Percentiles rank a stretch among this genome's conserved stretches.
These are phyloP conservation scores for Suhomyces pyralidae DNA, from an alignment of 805 yeast genomes.

Conservation along the genomic window DNA sequence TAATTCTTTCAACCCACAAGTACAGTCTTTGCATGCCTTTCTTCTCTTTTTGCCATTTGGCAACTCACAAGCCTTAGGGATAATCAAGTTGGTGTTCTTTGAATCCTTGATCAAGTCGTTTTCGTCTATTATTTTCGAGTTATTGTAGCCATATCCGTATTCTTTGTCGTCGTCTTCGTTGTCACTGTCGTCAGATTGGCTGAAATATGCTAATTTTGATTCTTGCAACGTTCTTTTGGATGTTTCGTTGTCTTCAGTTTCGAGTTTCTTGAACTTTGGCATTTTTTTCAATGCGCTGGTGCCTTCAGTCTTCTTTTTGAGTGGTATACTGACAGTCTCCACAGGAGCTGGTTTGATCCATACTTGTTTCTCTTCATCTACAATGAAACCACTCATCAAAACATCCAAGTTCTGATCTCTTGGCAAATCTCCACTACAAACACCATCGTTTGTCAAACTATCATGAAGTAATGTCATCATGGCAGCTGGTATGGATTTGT, in stretches of 20 bases:
- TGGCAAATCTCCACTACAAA: slow-evolving; percentile 53
- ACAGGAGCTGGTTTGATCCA: slow-evolving; percentile 57
- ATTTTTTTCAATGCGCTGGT: slow-evolving; percentile 12
- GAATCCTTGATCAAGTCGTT: slow-evolving; percentile 36
- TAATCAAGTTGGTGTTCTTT: slow-evolving; percentile 37
- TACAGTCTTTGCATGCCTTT: slow-evolving; percentile 97
- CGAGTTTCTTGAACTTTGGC: slow-evolving; percentile 21
- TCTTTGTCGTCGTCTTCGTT: slow-evolving; percentile 54
- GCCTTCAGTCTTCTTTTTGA: slow-evolving; percentile 22
- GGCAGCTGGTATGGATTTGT: slow-evolving; percentile 45
- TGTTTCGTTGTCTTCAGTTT: slow-evolving; percentile 38
- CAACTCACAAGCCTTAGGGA: slow-evolving; percentile 58
- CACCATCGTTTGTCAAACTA: slow-evolving; percentile 44
- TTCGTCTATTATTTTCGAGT: slow-evolving; percentile 36
- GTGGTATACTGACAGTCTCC: slow-evolving; percentile 27
- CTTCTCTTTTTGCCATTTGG: slow-evolving; percentile 61
- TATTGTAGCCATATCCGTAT: slow-evolving; percentile 55
- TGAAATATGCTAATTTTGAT: slow-evolving; percentile 53
- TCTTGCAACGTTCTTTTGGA: slow-evolving; percentile 44
- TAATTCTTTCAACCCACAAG: slow-evolving; percentile 90
- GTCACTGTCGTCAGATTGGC: slow-evolving; percentile 49
- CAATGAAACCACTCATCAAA: slow-evolving; percentile 62
- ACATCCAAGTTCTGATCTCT: slow-evolving; percentile 55
- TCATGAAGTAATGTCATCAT: slow-evolving; percentile 39
- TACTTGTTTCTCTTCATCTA: slow-evolving; percentile 30